phyloP scores from a whole-genome alignment of 192 early-diverging fungal species.

The Podila epigama region DNA sequence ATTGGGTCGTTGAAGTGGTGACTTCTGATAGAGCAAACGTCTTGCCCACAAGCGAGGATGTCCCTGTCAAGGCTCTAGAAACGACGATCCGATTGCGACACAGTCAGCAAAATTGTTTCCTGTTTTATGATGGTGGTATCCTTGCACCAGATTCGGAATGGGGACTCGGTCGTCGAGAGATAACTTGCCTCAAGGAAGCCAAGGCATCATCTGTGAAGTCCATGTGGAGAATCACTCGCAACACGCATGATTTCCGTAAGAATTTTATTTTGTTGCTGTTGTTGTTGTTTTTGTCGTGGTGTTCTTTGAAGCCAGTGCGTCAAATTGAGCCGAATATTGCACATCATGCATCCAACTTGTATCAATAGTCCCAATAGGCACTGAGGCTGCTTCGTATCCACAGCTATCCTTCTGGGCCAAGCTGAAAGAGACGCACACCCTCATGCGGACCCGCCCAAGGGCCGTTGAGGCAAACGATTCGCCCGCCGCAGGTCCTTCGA shows the following conservation, averaged over 20 bases:
- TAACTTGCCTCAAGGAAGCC: background rate
- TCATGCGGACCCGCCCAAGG: constrained; percentile 7
- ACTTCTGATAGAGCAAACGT: constrained; percentile 36
- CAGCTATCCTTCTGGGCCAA: constrained; percentile 13
- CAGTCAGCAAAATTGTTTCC: constrained; percentile 66
- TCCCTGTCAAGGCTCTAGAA: constrained; percentile 56
- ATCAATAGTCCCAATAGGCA: constrained; percentile 24
- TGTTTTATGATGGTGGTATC: constrained; percentile 58
- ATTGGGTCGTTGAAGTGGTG: constrained; percentile 80
- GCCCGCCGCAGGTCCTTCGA: background rate
- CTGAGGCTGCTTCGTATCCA: constrained; percentile 8
- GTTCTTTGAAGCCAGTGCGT: background rate
- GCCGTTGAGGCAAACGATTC: constrained; percentile 1
- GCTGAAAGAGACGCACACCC: background rate
- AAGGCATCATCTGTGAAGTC: background rate
- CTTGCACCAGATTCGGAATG: constrained; percentile 66
- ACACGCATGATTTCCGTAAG: constrained; percentile 1
- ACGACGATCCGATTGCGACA: constrained; percentile 74
- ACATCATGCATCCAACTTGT: too few relatives aligned
- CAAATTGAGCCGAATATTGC: too few relatives aligned
- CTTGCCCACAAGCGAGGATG: background rate
- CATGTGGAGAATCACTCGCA: background rate
- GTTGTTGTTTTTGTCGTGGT: background rate
- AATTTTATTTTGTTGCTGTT: background rate
- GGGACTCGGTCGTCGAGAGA: constrained; percentile 51